These are phyloP conservation scores for Pseudozyma sp. DNA, from an alignment of 1,284 basidiomycete genomes.

Conservation along the genomic window DNA sequence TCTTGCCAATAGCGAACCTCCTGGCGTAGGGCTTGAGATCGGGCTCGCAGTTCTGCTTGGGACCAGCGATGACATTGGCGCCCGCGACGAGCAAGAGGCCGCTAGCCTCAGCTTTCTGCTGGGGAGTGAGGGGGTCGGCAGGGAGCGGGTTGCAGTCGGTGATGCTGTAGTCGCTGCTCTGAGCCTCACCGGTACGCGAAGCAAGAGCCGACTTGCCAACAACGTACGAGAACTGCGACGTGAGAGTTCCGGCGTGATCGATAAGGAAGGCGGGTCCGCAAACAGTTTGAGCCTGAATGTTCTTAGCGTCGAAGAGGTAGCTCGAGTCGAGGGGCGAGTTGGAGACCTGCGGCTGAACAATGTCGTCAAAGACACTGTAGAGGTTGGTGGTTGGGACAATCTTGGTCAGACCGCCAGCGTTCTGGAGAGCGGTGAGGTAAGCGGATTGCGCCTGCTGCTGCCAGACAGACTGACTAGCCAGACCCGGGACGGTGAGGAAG, in stretches of 20 bases:
- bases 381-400: conserved; percentile 48
- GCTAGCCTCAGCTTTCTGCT: conserved; percentile 16
- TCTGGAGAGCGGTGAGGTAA: conserved; percentile 22
- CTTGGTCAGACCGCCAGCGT: conserved; percentile 35
- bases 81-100: conserved; percentile 18
- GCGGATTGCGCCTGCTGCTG: conserved; percentile 33
- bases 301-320: conserved; percentile 29
- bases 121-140: conserved; percentile 11
- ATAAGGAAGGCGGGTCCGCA: conserved; percentile 26
- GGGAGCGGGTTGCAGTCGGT: conserved; percentile 31
- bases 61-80: conserved; percentile 14
- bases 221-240: conserved; percentile 27
- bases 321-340: conserved; percentile 18
- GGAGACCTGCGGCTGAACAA: conserved; percentile 31
- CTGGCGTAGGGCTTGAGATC: conserved; percentile 42
- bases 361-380: conserved; percentile 34
- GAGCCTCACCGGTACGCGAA: conserved; percentile 10
- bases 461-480: conserved; percentile 20
- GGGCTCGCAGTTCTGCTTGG: conserved; percentile 43
- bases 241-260: conserved; percentile 33
- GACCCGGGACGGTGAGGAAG: conserved; percentile 2
- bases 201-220: conserved; percentile 25
- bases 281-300: conserved; percentile 31
- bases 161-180: conserved; percentile 15
- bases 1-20: conserved; percentile 25